Base-by-base conservation (phyloP, 306 rosid species). In the Prinsepia uniflora region DNA sequence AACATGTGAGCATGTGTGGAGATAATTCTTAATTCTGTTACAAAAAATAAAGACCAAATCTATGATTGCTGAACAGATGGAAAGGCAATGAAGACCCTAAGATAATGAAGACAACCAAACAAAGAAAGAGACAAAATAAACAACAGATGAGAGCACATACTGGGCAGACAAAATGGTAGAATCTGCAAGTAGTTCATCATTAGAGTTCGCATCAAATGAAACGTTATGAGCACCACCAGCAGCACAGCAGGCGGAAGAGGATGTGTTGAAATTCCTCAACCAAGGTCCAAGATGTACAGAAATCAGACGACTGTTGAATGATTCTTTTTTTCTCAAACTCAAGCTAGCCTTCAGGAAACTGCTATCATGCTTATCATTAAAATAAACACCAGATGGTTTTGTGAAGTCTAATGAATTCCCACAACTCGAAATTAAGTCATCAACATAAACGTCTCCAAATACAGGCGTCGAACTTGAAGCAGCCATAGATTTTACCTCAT, bases 401-500 rank as follows among this genome's bases (percentile, higher is more conserved):
- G 86, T 61, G 15, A 80, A 59, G 63, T 83, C 94, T 18, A 70
- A 47, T 6, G 80, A 82, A 67, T 77, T 64, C 48, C 83, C 75
- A 44, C 81, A 76, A 76, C 81, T 71, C 8, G 85, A 67, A 67
- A 87, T 44, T 2, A 87, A 72, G 39, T 84, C 90, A 70, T 89
- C 88, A 45, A 87, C 86, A 79, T 75, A 75, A 74, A 83, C 78
- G 73, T 87, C 92, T 46, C 95, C 91, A 22, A 85, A 43, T 49
- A 90, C 79, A 75, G 95, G 82, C 68, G 86, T 84, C 57, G 90
- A 83, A 79, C 84, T 79, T 46, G 91, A 82, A 70, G 88, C 84
- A 75, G 91, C 90, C 96, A 86, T 89, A 34, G 82, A 44, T 70
- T 81, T 83, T 70, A 76, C 77, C 61, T 59, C 63, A 68, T 20